Percentiles rank a stretch among this genome's conserved stretches.
Conservation (phyloP, 208 protist species). For the Porcisia deanei region DNA sequence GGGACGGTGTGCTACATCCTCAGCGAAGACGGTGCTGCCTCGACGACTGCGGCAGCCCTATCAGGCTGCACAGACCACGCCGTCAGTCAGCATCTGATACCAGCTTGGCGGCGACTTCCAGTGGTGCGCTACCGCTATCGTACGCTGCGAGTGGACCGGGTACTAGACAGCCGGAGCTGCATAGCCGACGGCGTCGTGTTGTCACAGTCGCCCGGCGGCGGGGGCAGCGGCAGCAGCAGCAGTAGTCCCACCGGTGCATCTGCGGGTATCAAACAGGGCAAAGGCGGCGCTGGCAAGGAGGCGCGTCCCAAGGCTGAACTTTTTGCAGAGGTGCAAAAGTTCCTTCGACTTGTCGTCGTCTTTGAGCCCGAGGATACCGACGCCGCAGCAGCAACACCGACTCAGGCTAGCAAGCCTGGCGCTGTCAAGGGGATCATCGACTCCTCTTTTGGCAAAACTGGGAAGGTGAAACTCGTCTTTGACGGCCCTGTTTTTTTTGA, state of each 20-base stretch:
- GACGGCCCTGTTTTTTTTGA: conserved; percentile 46
- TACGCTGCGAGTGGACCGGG: conserved; percentile 58
- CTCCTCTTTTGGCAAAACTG: conserved; percentile 80
- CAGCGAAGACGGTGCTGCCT: not conserved
- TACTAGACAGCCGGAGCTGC: conserved; percentile 65
- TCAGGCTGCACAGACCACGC: not conserved
- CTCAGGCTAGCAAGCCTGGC: not conserved
- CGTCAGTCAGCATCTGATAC: not conserved
- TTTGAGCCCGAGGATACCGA: conserved; percentile 33
- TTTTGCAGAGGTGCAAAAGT: conserved; percentile 74
- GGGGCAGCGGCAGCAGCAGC: not conserved
- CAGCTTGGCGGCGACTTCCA: conserved; percentile 52
- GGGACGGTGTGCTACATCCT: conserved; percentile 49
- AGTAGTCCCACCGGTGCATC: too few species aligned
- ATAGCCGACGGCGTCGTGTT: conserved; percentile 71
- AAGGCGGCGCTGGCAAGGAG: not conserved
- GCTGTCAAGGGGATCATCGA: conserved; percentile 55
- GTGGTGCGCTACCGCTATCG: conserved; percentile 56
- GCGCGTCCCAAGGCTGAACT: conserved; percentile 44
- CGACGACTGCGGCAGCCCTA: not conserved
- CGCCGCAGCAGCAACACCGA: not conserved
- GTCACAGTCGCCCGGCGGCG: not conserved
- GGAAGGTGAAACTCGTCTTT: conserved; percentile 79
- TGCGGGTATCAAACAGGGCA: not conserved
- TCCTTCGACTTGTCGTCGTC: conserved; percentile 58